Evolutionary conservation across 2,329 filamentous ascomycete species (phyloP).

Genomic region (Lecanoromycetidae sp.): DNA sequence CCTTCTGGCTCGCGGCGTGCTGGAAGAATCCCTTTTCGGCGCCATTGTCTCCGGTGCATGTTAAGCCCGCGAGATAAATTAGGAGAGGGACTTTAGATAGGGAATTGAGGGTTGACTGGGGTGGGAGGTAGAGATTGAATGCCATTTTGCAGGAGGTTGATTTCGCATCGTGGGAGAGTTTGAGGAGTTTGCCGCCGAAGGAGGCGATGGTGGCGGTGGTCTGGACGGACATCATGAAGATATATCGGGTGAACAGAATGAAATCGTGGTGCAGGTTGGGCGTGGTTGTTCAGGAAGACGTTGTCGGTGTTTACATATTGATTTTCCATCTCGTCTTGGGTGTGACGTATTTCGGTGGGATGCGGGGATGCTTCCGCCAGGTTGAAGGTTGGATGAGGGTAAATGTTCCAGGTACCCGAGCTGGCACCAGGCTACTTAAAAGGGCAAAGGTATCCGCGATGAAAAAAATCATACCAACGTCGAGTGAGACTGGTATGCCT

Average conservation of each 20-base stretch:
- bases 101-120: constrained; percentile 44
- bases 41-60: constrained; percentile 78
- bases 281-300: neutral
- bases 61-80: constrained; percentile 86
- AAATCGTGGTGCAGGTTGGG: neutral
- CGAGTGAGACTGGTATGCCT: neutral
- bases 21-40: constrained; percentile 82
- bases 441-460: neutral
- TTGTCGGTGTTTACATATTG: neutral
- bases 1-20: constrained; percentile 61
- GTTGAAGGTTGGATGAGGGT: neutral
- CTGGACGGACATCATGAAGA: constrained; percentile 63
- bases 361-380: constrained; percentile 6
- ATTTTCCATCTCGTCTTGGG: neutral
- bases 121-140: constrained; percentile 83
- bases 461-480: neutral
- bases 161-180: constrained; percentile 74
- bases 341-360: constrained; percentile 1
- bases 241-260: neutral
- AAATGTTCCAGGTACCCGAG: neutral
- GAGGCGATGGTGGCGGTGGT: constrained; percentile 79
- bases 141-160: constrained; percentile 79
- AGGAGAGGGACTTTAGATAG: constrained; percentile 65
- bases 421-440: neutral
- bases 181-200: constrained; percentile 89